Evolutionary conservation across 2,329 filamentous ascomycete species (phyloP), one percentile per base, ranked within the genome.

Genomic region (Penicillium olsonii): DNA sequence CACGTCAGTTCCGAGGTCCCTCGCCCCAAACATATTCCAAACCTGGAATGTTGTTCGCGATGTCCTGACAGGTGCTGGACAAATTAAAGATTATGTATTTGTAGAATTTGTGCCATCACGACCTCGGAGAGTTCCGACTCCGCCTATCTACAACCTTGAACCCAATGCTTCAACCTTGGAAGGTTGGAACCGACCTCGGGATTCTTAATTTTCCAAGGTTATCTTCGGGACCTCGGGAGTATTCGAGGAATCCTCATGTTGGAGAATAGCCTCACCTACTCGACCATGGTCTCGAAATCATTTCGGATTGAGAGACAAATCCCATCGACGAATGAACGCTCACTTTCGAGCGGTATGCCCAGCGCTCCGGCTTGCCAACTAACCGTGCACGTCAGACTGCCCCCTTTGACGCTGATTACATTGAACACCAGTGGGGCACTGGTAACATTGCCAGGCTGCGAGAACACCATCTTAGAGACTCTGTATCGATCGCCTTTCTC

Each of bases 341-440:
- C 50, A 18, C 68, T 62, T 27, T 69, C 70, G 14, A 67, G 59
- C 5, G 61, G 42, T 1, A 76, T 43, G 5, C 65, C 74, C 46
- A 78, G 57, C 37, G 72, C 72, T 0, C 75, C 75, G 17, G 54
- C 52, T 53, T 74, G 71, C 77, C 77, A 79, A 6, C 68, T 74
- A 11, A 73, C 55, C 1, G 67, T 66, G 35, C 74, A 62, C 4
- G 67, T 60, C 60, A 79, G 53, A 35, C 60, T 62, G 0, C 74
- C 74, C 0, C 63, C 66, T 37, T 73, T 70, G 15, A 68, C 63
- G 50, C 69, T 74, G 1, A 73, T 67, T 2, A 76, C 42, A 52
- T 73, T 76, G 53, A 78, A 72, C 24, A 60, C 65, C 27, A 79
- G 53, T 5, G 73, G 68, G 4, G 64, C 54, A 9, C 72, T 69